phyloP scores from a whole-genome alignment of 805 yeast species.

The Suhomyces tanzawaensis region DNA sequence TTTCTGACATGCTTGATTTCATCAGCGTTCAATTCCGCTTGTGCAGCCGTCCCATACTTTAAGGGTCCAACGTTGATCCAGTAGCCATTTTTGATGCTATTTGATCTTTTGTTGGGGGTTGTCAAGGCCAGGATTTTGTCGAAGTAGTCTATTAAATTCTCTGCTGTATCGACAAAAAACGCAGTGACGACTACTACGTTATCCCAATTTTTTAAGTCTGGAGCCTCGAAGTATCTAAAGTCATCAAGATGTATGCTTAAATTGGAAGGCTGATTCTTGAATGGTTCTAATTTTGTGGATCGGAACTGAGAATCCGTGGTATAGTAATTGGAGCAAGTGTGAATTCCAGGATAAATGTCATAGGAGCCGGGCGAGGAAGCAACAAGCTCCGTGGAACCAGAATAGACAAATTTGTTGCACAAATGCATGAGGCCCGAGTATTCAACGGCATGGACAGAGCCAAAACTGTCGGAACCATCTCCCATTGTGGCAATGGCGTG shows the following conservation, averaged over 20 bases:
- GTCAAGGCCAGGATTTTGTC: conserved; percentile 54
- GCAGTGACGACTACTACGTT: conserved; percentile 61
- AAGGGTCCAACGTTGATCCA: conserved; percentile 95
- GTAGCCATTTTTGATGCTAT: conserved; percentile 42
- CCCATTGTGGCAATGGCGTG: conserved; percentile 49
- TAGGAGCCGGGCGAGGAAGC: background rate
- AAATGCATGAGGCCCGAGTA: conserved; percentile 72
- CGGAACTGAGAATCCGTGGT: conserved; percentile 50
- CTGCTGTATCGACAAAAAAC: conserved; percentile 91
- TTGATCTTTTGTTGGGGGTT: conserved; percentile 26
- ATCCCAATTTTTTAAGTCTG: conserved; percentile 29
- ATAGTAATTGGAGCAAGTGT: conserved; percentile 66
- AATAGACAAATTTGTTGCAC: conserved; percentile 59
- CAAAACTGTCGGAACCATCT: conserved; percentile 26
- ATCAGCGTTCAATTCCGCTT: conserved; percentile 68
- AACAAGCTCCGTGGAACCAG: conserved; percentile 8
- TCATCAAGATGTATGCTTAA: conserved; percentile 56
- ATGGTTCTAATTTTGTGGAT: conserved; percentile 28
- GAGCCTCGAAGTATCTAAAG: conserved; percentile 52
- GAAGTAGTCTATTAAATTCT: conserved; percentile 73
- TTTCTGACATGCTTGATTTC: conserved; percentile 58
- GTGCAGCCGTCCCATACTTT: conserved; percentile 84
- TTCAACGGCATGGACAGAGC: conserved; percentile 69
- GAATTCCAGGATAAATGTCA: conserved; percentile 49
- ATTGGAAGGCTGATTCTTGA: conserved; percentile 42